Percentiles rank a stretch among this genome's conserved stretches.
Conservation (phyloP, 768 basidiomycete genomes). For the Exidia glandulosa region DNA sequence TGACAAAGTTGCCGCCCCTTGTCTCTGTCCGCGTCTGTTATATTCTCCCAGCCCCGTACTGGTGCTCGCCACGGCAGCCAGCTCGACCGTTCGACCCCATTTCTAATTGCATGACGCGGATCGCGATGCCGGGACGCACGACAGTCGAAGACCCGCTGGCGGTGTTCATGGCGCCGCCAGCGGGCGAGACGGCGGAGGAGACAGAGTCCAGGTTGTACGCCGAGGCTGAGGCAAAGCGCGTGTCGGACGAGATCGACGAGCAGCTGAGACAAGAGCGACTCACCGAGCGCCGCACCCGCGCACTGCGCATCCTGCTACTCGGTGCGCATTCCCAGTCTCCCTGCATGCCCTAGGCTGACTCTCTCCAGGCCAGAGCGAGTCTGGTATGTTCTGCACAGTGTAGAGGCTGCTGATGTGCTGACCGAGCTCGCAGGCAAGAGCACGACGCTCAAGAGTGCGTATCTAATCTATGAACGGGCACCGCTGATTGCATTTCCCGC, state of each 20-base stretch:
- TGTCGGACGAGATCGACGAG: slow-evolving; percentile 40
- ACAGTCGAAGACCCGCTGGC: slow-evolving; percentile 51
- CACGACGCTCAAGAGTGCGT: slow-evolving; percentile 43
- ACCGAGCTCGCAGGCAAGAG: slow-evolving; percentile 59
- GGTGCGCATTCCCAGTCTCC: not conserved
- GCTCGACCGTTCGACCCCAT: not conserved
- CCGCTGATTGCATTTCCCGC: not conserved
- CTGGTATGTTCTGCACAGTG: too few relatives aligned
- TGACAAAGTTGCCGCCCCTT: too few relatives aligned
- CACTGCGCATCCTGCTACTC: not conserved
- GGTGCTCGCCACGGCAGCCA: not conserved
- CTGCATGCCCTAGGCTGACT: too few relatives aligned
- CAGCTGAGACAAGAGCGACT: slow-evolving; percentile 24
- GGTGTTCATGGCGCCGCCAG: slow-evolving; percentile 19
- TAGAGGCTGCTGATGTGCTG: too few relatives aligned
- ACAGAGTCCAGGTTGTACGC: slow-evolving; percentile 22
- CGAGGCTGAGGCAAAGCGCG: slow-evolving; percentile 31
- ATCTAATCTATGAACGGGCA: not conserved
- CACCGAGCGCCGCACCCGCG: not conserved
- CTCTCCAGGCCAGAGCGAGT: not conserved
- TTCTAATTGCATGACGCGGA: not conserved
- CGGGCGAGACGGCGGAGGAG: slow-evolving; percentile 27
- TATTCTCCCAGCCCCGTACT: too few relatives aligned
- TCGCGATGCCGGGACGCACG: not conserved
- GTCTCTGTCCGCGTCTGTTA: too few relatives aligned